Percentiles rank a stretch among this genome's conserved stretches.
These are phyloP conservation scores for Syzygium malaccense DNA, from an alignment of 441 rosid species.

Conservation along the genomic window DNA sequence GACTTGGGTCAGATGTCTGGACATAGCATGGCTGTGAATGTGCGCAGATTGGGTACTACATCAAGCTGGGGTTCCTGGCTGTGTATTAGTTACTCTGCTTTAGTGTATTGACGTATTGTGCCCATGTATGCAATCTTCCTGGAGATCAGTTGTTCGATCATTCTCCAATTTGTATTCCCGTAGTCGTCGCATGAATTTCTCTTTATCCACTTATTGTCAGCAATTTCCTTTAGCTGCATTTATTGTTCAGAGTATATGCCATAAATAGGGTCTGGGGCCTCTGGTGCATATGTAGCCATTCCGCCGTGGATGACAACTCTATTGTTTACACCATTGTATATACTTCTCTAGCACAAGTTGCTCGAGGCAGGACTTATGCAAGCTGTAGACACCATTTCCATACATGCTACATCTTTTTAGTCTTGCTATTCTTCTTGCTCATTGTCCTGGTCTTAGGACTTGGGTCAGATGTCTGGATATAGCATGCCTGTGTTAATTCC, in stretches of 20 bases:
- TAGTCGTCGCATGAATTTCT: neutral
- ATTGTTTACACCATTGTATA: neutral
- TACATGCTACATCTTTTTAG: neutral
- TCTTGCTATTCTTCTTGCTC: neutral
- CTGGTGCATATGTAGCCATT: neutral
- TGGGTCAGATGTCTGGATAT: neutral
- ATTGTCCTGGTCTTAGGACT: neutral
- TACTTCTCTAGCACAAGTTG: too few species aligned
- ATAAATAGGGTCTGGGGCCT: neutral
- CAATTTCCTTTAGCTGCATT: neutral
- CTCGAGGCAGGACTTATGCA: neutral
- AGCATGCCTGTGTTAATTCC: neutral
- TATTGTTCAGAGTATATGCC: neutral
- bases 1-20: neutral
- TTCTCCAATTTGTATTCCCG: neutral
- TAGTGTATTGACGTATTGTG: neutral
- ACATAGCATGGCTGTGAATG: neutral
- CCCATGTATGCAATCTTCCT: neutral
- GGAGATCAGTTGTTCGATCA: neutral
- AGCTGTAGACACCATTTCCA: neutral
- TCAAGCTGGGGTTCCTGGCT: neutral
- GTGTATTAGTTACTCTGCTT: neutral
- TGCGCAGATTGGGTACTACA: neutral
- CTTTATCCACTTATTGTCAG: neutral
- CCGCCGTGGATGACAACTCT: accelerated